Evolutionary conservation across 331 rosid genomes (phyloP).

Genomic region (Saraca asoca): DNA sequence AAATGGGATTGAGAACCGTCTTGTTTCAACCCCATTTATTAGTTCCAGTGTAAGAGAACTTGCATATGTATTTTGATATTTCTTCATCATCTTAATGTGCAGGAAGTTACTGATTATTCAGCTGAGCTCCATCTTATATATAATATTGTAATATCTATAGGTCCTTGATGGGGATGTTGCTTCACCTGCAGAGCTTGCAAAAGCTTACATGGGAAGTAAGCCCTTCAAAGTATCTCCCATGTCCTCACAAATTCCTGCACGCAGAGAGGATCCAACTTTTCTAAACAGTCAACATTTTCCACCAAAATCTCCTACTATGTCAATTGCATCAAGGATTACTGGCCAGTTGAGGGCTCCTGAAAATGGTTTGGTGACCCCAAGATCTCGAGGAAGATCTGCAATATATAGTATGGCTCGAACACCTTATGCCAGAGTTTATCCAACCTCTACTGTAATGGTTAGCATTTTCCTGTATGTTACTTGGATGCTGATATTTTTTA

Average conservation of each 20-base stretch:
- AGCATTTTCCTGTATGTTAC: slow-evolving; percentile 22
- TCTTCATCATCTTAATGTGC: too few species aligned
- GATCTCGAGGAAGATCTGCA: slow-evolving; percentile 85
- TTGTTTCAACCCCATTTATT: slow-evolving; percentile 47
- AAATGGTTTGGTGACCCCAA: slow-evolving; percentile 76
- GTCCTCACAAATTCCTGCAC: slow-evolving; percentile 41
- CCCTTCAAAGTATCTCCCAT: slow-evolving; percentile 61
- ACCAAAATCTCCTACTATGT: slow-evolving; percentile 44
- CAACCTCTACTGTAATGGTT: slow-evolving; percentile 61
- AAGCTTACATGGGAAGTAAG: slow-evolving; percentile 88
- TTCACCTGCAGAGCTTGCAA: slow-evolving; percentile 91
- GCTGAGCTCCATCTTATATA: slow-evolving; percentile 28
- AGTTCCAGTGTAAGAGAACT: slow-evolving; percentile 54
- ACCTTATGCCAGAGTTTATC: slow-evolving; percentile 72
- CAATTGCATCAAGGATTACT: slow-evolving; percentile 58
- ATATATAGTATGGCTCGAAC: slow-evolving; percentile 82
- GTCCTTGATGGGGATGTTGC: slow-evolving; percentile 72
- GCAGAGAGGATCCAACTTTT: slow-evolving; percentile 42
- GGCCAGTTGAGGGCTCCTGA: slow-evolving; percentile 50
- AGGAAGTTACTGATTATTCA: slow-evolving; percentile 18
- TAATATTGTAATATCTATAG: slow-evolving; percentile 48
- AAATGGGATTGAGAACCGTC: slow-evolving; percentile 44
- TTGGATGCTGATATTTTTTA: slow-evolving; percentile 9
- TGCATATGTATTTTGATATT: slow-evolving; percentile 17
- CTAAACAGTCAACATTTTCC: slow-evolving; percentile 43